Evolutionary conservation across 176 grass and related monocot genomes (phyloP).

Genomic region (Thalia dealbata): DNA sequence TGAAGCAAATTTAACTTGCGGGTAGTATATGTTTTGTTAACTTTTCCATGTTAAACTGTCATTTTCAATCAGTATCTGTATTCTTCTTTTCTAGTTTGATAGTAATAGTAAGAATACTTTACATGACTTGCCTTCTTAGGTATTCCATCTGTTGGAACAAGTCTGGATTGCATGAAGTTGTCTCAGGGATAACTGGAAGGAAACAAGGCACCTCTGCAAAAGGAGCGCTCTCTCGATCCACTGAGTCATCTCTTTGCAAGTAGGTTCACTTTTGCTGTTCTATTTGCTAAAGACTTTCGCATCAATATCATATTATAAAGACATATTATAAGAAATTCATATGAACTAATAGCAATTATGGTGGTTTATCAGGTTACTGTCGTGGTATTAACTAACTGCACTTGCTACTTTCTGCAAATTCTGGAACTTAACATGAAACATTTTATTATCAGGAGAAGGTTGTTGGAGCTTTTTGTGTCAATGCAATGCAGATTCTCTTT

Average conservation of each 20-base stretch:
- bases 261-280: conserved; percentile 25
- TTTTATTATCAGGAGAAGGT: conserved; percentile 46
- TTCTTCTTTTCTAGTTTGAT: neutral
- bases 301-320: neutral
- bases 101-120: neutral
- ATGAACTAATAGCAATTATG: neutral
- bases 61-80: neutral
- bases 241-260: conserved; percentile 83
- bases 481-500: conserved; percentile 20
- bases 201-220: conserved; percentile 86
- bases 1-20: conserved; percentile 67
- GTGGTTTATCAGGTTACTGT: neutral
- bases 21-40: conserved; percentile 56
- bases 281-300: neutral
- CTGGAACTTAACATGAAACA: neutral
- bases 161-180: conserved; percentile 63
- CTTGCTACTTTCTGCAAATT: conserved; percentile 3
- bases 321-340: neutral
- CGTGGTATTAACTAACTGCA: neutral
- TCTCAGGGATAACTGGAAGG: conserved; percentile 77
- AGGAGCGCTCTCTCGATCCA: conserved; percentile 47
- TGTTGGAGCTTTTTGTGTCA: conserved; percentile 44
- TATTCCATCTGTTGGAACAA: conserved; percentile 93
- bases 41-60: neutral
- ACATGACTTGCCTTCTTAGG: conserved; percentile 24